Evolutionary conservation across 2,329 filamentous ascomycete species (phyloP), one percentile per base, ranked within the genome.

Genomic region (Chaetomiaceae sp.): DNA sequence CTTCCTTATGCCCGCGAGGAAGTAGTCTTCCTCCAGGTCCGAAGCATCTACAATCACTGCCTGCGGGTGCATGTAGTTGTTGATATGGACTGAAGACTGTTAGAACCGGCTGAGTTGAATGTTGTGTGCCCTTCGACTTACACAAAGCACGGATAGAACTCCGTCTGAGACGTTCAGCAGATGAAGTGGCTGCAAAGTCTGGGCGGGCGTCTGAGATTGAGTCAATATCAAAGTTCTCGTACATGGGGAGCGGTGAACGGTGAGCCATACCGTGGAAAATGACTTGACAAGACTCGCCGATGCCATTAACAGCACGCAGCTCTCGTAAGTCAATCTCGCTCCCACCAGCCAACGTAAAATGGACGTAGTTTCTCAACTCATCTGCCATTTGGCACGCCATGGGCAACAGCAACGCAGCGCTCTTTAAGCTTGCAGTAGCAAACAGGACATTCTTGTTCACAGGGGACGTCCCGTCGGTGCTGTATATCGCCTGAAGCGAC

Each of bases 301-400:
- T 79, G 29, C 90, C 89, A 68, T 96, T 96, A 55, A 96, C 76
- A 48, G 82, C 75, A 61, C 85, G 77, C 29, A 97, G 75, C 31
- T 88, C 81, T 14, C 84, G 77, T 47, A 95, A 69, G 0, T 81
- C 73, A 47, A 96, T 79, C 12, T 85, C 80, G 55, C 84, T 86
- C 55, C 86, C 79, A 46, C 91, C 87, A 72, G 95, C 79, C 4
- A 97, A 71, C 0, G 82, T 86, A 65, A 95, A 86, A 67, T 97
- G 92, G 8, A 96, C 90, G 58, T 83, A 79, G 64, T 83, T 95
- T 54, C 80, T 76, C 52, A 80, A 77, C 68, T 84, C 79, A 20
- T 69, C 69, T 6, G 84, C 85, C 91, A 96, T 96, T 63, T 89
- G 82, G 69, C 94, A 97, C 6, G 91, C 89, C 65, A 96, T 75